Percentiles rank a stretch among this genome's conserved stretches.
phyloP scores from a whole-genome alignment of 805 yeast species.

The Ogataea paraovalis region DNA sequence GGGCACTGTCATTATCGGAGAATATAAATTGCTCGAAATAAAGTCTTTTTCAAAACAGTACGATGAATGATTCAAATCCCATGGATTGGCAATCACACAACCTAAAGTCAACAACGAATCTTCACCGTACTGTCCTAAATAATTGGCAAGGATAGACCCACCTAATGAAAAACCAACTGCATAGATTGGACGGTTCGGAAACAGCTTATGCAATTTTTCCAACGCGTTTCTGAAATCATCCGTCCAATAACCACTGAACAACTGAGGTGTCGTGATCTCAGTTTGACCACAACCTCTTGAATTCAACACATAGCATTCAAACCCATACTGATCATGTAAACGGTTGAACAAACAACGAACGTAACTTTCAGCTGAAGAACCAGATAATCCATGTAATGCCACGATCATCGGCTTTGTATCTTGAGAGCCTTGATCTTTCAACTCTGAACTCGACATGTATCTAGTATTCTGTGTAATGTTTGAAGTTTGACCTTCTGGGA shows the following conservation, averaged over 20 bases:
- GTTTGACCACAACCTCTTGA: constrained; percentile 76
- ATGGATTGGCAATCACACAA: constrained; percentile 60
- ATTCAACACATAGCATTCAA: constrained; percentile 68
- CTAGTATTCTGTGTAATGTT: constrained; percentile 50
- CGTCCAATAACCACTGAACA: constrained; percentile 70
- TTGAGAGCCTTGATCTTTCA: constrained; percentile 25
- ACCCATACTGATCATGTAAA: constrained; percentile 33
- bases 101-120: constrained; percentile 50
- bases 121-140: constrained; percentile 60
- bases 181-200: constrained; percentile 61
- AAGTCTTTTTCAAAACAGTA: constrained; percentile 37
- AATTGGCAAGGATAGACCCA: constrained; percentile 66
- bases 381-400: constrained; percentile 72
- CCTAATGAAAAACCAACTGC: constrained; percentile 83
- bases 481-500: constrained; percentile 34
- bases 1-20: constrained; percentile 47
- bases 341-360: constrained; percentile 54
- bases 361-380: constrained; percentile 81
- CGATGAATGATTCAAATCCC: constrained; percentile 62
- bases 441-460: constrained; percentile 45
- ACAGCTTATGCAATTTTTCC: constrained; percentile 42
- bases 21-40: constrained; percentile 45
- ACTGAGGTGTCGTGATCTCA: constrained; percentile 59
- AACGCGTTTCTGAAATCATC: constrained; percentile 62
- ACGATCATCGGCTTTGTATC: constrained; percentile 56